Percentiles rank a stretch among this genome's conserved stretches.
Evolutionary conservation across 1,139 yeast species (phyloP).

Genomic region (Eremothecium sinecaudum): DNA sequence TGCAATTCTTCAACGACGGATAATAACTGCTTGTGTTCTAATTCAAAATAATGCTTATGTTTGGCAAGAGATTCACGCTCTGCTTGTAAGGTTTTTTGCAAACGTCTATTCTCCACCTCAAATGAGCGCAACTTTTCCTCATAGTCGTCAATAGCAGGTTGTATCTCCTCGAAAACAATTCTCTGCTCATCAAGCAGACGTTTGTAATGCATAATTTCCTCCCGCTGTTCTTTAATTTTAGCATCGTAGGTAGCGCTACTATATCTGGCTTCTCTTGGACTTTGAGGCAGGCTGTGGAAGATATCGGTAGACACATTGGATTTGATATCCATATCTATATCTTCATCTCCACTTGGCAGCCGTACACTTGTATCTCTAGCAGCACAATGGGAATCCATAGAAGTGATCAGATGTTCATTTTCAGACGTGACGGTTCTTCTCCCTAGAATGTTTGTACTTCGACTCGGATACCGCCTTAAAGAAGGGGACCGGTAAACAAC

Average conservation of each 20-base stretch:
- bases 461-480: conserved; percentile 1
- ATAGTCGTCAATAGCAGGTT: conserved; percentile 28
- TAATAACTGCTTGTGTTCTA: conserved; percentile 28
- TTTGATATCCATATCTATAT: neutral
- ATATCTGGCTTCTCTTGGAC: neutral
- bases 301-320: neutral
- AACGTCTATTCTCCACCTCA: conserved; percentile 17
- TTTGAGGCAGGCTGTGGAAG: neutral
- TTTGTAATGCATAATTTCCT: conserved; percentile 23
- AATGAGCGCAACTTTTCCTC: conserved; percentile 19
- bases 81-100: conserved; percentile 18
- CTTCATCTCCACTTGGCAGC: conserved; percentile 5
- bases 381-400: too few relatives aligned
- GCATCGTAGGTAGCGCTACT: conserved; percentile 5
- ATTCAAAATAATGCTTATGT: conserved; percentile 24
- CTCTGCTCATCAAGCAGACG: conserved; percentile 28
- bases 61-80: conserved; percentile 19
- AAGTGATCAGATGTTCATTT: conserved; percentile 5
- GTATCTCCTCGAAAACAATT: conserved; percentile 27
- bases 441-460: conserved; percentile 1
- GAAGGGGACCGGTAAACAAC: conserved; percentile 4
- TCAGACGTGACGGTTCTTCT: conserved; percentile 3
- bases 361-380: conserved; percentile 4
- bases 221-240: conserved; percentile 15
- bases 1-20: conserved; percentile 28